Conservation (phyloP, 176 grass and related monocot genomes). For the Musa acuminata region DNA sequence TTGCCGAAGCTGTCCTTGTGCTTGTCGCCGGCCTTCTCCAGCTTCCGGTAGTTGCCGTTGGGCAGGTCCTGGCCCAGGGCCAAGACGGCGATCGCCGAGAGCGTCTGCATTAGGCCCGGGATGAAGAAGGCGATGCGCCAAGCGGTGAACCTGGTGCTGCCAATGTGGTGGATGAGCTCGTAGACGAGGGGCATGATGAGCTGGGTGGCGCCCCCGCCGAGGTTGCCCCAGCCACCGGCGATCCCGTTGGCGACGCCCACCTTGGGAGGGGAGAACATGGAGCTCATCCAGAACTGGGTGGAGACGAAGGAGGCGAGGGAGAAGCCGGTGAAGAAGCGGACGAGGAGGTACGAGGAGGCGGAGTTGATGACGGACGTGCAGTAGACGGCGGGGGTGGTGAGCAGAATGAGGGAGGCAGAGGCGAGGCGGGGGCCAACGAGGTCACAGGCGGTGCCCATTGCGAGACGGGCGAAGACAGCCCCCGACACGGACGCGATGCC, state of each 20-base stretch:
- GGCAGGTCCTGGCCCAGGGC: slow-evolving; percentile 84
- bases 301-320: slow-evolving; percentile 91
- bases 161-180: slow-evolving; percentile 45
- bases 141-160: slow-evolving; percentile 64
- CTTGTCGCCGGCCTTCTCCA: slow-evolving; percentile 59
- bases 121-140: slow-evolving; percentile 93
- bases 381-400: slow-evolving; percentile 79
- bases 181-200: slow-evolving; percentile 78
- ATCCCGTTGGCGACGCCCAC: slow-evolving; percentile 78
- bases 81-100: slow-evolving; percentile 55
- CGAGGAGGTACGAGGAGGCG: slow-evolving; percentile 44
- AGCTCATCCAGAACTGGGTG: slow-evolving; percentile 98
- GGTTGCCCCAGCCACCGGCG: slow-evolving; percentile 91
- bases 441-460: slow-evolving; percentile 94
- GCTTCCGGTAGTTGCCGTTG: slow-evolving; percentile 59
- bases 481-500: slow-evolving; percentile 88
- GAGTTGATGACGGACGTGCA: slow-evolving; percentile 52
- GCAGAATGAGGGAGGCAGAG: slow-evolving; percentile 62
- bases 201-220: slow-evolving; percentile 84
- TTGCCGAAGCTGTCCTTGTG: slow-evolving; percentile 75
- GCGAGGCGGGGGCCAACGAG: slow-evolving; percentile 65
- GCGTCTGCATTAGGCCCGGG: slow-evolving; percentile 66
- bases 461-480: slow-evolving; percentile 74
- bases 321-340: slow-evolving; percentile 88
- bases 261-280: slow-evolving; percentile 79